Base-by-base conservation (phyloP, 2,329 filamentous ascomycete genomes). In the Fusarium decemcellulare region DNA sequence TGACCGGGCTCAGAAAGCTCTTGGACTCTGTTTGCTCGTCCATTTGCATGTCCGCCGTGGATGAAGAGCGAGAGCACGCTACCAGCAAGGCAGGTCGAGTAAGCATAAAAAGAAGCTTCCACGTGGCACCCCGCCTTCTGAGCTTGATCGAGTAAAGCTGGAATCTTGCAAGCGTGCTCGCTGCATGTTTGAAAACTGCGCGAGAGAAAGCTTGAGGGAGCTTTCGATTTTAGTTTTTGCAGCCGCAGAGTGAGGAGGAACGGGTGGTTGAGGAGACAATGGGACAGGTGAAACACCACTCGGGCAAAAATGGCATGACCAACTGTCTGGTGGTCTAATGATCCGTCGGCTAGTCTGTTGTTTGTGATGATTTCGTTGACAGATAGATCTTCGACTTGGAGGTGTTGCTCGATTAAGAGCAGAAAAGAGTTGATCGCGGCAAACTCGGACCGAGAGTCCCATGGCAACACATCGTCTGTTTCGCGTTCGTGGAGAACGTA, bases 201-300 rank as follows among this genome's bases (percentile, higher is more conserved):
- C n/a, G 52, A 37, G 4, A 61, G 39, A 40, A 70, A 70, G 18
- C 56, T 67, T 9, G 55, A 14, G 1, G 67, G 67, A 0, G 60
- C 61, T 16, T 43, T 59, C n/a, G 27, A 44, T 23, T 11, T 86
- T 75, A 42, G 15, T 16, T 47, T 60, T 16, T 44, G 55, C 5
- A 63, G 30, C n/a, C 83, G 80, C 14, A 86, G 74, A 1, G 83
- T 85, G 3, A 87, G 72, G 5, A 87, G 73, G n/a, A 87, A 79
- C 0, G 85, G 85, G 63, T 87, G 85, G 50, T 87, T 87, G 9
- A 87, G 75, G 0, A 86, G 80, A 61, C 84, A 87, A 46, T 68
- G 55, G 18, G 52, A 65, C 18, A 68, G 46, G 30, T 68, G 58
- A 18, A 65, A 68, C 15, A 68, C 40, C 9, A 48, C 61, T 1